Conservation (phyloP, 2,329 filamentous ascomycete species). For the Periconia macrospinosa region DNA sequence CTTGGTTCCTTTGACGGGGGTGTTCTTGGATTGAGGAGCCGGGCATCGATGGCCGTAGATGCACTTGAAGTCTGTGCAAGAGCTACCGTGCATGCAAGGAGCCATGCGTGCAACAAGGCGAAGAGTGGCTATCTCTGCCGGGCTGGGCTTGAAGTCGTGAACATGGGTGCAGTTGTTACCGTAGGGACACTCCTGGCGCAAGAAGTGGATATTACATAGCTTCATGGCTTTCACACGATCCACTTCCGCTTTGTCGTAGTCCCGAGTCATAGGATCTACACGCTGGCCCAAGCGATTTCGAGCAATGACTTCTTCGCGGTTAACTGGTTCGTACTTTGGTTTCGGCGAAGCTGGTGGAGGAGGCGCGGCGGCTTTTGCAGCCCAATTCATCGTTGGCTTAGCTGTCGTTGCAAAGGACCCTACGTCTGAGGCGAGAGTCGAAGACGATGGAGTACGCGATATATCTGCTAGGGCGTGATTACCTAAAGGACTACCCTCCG, state of each 20-base stretch:
- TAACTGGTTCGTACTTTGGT: conserved; percentile 24
- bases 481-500: too few species aligned
- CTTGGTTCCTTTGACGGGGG: conserved; percentile 52
- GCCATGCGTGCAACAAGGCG: conserved; percentile 64
- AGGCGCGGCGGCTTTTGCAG: conserved; percentile 36
- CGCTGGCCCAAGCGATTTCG: conserved; percentile 64
- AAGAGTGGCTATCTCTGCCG: conserved; percentile 56
- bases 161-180: conserved; percentile 58
- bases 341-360: conserved; percentile 27
- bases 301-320: conserved; percentile 47
- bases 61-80: conserved; percentile 62
- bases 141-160: conserved; percentile 57
- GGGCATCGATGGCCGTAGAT: conserved; percentile 67
- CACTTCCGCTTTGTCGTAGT: conserved; percentile 58
- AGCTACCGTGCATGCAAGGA: conserved; percentile 60
- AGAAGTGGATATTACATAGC: conserved; percentile 64
- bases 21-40: conserved; percentile 45
- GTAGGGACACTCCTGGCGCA: conserved; percentile 61
- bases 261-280: conserved; percentile 55
- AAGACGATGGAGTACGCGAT: conserved; percentile 31
- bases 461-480: conserved; percentile 4
- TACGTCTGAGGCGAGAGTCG: conserved; percentile 29
- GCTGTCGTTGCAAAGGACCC: conserved; percentile 1
- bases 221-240: conserved; percentile 64
- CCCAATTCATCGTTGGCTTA: conserved; percentile 28